Evolutionary conservation across 2,329 filamentous ascomycete genomes (phyloP), one percentile per base, ranked within the genome.

Genomic region (Beauveria sp.): DNA sequence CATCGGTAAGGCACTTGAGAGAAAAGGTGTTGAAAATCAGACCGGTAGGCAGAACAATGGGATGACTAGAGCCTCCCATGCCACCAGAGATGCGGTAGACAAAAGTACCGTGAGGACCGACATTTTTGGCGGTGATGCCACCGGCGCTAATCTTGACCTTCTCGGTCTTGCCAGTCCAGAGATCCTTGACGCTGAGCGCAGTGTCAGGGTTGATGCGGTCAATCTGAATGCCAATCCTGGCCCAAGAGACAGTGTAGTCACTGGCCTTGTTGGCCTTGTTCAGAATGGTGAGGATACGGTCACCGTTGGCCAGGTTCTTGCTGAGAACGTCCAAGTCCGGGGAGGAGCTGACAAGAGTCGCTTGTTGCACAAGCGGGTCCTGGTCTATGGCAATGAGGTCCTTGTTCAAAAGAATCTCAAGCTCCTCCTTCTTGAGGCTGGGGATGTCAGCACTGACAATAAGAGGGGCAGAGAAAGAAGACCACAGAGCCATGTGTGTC

Each of bases 1-100:
- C 46, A 5, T 72, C 74, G 5, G 76, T 76, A 40, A 81, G 68
- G 63, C 77, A 79, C 34, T 73, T 72, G 10, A 75, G 68, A 2
- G 77, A 78, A 24, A 72, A 75, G 0, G 78, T 79, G 65, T 81
- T 80, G 68, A 81, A 79, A 54, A 81, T 75, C 66, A 78, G 73
- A 5, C 79, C 79, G 0, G 78, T 81, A 0, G 79, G 77, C 9
- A 71, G 72, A 18, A 67, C 43, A 10, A 71, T 66, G 22, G 65
- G 64, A 20, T 65, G 64, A 42, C 61, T 58, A 20, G 53, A 69
- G 20, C 67, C 65, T 5, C 61, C 47, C 3, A 70, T 67, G n/a
- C 70, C 45, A 18, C 62, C 64, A 6, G 74, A 72, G 40, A 81
- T 68, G 45, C 78, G 72, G 63, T 75, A 76, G 14, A 81, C 75